Evolutionary conservation across 345 rosid species (phyloP), one percentile per base, ranked within the genome.

Genomic region (Lepidium sativum): DNA sequence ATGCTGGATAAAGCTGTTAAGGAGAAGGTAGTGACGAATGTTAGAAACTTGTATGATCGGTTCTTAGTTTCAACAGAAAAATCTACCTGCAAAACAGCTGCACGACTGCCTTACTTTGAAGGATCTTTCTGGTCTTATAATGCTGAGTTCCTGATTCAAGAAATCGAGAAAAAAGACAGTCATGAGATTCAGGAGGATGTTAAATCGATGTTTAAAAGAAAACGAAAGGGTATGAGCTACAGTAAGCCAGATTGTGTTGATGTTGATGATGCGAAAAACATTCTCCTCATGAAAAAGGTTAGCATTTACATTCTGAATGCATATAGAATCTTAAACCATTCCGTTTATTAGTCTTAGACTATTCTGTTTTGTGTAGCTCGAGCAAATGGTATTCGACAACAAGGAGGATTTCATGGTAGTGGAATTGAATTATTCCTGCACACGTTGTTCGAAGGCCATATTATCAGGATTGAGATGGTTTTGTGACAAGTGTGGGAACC

Each of bases 321-420:
- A 23, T 18, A 9, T 18, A 9, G 25, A 21, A 1, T 68, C 31
- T 34, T 41, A 56, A 15, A 50, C 55, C 42, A 29, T 8, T 47
- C 41, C 65, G 41, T 43, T 53, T 54, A 27, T 27, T 27, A 58
- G 0, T 65, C 31, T 38, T 44, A 56, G 12, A 50, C 55, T 40
- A 23, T 9, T 47, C 33, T 68, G 25, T 43, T 53, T 54, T 70
- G 17, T 39, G 59, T 27, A 89, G 97, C 81, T 89, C 12, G 86
- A 80, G 17, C 62, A 74, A 47, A 44, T 60, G 18, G 78, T 89
- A 53, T 69, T 29, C 21, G 67, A 75, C 16, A 52, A 60, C 8
- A 89, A 83, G 84, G 84, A 85, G 61, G 83, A 85, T 54, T 81
- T 83, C 58, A 72, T 85, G 65, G 65, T 85, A 23, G 85, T 77